Evolutionary conservation across 2,329 filamentous ascomycete species (phyloP).

Genomic region (Clarireedia hainanense): DNA sequence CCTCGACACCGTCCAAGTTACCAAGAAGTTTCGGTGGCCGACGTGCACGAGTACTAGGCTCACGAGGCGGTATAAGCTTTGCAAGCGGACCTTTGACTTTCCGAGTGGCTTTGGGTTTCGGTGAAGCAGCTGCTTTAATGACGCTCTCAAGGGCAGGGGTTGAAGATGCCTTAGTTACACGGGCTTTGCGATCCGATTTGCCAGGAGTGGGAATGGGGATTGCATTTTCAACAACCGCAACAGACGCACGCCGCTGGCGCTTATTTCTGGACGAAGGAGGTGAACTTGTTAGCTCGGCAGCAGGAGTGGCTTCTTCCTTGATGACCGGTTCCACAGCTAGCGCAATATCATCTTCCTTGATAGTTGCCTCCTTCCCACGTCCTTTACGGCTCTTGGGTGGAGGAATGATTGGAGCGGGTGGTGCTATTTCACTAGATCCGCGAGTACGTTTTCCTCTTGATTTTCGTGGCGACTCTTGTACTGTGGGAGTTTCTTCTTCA

Average conservation of each 20-base stretch:
- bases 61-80: constrained; percentile 9
- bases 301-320: constrained; percentile 4
- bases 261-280: constrained; percentile 8
- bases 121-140: neutral
- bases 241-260: constrained; percentile 6
- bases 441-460: constrained; percentile 11
- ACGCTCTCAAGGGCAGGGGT: neutral
- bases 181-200: constrained; percentile 7
- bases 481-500: neutral
- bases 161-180: constrained; percentile 1
- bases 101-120: neutral
- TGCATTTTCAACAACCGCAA: constrained; percentile 1
- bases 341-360: neutral
- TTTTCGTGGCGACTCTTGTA: constrained; percentile 1
- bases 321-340: constrained; percentile 1
- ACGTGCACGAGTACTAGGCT: constrained; percentile 18
- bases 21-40: constrained; percentile 14
- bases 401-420: neutral
- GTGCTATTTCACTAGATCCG: constrained; percentile 3
- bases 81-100: constrained; percentile 6
- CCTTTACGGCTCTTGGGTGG: constrained; percentile 10
- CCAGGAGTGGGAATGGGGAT: constrained; percentile 1
- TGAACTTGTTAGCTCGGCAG: neutral
- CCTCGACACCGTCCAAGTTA: constrained; percentile 15
- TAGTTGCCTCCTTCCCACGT: neutral